Evolutionary conservation across 208 protist genomes (phyloP).

Genomic region (Crithidia thermophila): DNA sequence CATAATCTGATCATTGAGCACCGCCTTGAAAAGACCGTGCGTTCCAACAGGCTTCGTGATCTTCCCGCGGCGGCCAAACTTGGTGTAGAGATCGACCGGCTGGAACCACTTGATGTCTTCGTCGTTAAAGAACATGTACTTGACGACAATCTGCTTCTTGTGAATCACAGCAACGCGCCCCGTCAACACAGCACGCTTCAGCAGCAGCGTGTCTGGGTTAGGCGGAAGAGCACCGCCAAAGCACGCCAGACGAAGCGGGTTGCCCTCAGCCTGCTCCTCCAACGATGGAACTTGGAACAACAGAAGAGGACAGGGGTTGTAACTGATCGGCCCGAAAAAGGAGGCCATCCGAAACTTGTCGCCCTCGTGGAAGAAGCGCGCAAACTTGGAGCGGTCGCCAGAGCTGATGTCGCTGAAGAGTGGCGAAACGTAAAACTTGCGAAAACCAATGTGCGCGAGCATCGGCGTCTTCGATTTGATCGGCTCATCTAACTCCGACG

Average conservation of each 20-base stretch:
- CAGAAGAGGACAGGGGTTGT: constrained; percentile 85
- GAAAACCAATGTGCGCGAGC: constrained; percentile 88
- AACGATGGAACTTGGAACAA: constrained; percentile 87
- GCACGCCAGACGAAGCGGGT: constrained; percentile 70
- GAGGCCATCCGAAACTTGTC: constrained; percentile 85
- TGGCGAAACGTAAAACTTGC: constrained; percentile 92
- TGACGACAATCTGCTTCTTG: constrained; percentile 94
- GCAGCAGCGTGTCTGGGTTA: constrained; percentile 81
- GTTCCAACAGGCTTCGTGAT: constrained; percentile 97
- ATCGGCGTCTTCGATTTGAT: constrained; percentile 91
- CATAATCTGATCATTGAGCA: constrained; percentile 94
- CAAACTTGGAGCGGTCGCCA: constrained; percentile 84
- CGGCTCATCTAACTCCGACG: constrained; percentile 72
- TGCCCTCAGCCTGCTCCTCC: constrained; percentile 77
- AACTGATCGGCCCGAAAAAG: constrained; percentile 89
- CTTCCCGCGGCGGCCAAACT: constrained; percentile 93
- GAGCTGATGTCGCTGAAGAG: constrained; percentile 86
- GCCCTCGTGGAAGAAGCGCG: constrained; percentile 81
- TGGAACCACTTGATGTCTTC: constrained; percentile 98
- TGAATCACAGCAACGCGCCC: constrained; percentile 89
- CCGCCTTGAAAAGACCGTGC: constrained; percentile 97
- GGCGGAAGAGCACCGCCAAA: constrained; percentile 80
- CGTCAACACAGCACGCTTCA: constrained; percentile 80
- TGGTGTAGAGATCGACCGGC: constrained; percentile 97
- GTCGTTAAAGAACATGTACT: constrained; percentile 96